Percentiles rank a stretch among this genome's conserved stretches.
phyloP scores from a whole-genome alignment of 2,329 filamentous ascomycete genomes.

The Diaporthe vexans region DNA sequence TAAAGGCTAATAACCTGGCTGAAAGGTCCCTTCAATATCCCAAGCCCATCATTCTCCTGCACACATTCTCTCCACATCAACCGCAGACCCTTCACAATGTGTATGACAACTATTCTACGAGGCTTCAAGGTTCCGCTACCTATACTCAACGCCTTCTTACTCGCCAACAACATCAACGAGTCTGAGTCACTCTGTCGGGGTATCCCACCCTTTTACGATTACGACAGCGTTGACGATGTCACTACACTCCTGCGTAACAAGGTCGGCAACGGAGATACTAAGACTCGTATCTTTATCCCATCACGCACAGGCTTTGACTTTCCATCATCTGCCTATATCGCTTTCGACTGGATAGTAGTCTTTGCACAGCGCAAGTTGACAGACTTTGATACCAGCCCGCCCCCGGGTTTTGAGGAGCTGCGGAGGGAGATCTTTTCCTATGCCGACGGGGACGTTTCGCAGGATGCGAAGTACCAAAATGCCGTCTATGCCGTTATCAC shows the following conservation, averaged over 20 bases:
- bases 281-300: constrained; percentile 24
- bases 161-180: constrained; percentile 30
- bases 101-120: constrained; percentile 12
- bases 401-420: constrained; percentile 20
- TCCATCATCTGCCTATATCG: not conserved
- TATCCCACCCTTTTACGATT: constrained; percentile 17
- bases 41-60: too few relatives aligned
- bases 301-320: not conserved
- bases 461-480: constrained; percentile 24
- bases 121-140: constrained; percentile 33
- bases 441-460: not conserved
- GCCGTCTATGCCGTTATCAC: constrained; percentile 24
- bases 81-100: not conserved
- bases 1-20: too few relatives aligned
- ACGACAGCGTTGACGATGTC: not conserved
- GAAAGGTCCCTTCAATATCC: too few relatives aligned
- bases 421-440: constrained; percentile 17
- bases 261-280: constrained; percentile 13
- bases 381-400: not conserved
- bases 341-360: constrained; percentile 24
- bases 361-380: constrained; percentile 11
- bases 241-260: constrained; percentile 31
- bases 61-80: too few relatives aligned
- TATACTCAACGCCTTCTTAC: constrained; percentile 26
- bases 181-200: constrained; percentile 5